phyloP scores from a whole-genome alignment of 2,329 filamentous ascomycete species.

The Didymella arachidicola region DNA sequence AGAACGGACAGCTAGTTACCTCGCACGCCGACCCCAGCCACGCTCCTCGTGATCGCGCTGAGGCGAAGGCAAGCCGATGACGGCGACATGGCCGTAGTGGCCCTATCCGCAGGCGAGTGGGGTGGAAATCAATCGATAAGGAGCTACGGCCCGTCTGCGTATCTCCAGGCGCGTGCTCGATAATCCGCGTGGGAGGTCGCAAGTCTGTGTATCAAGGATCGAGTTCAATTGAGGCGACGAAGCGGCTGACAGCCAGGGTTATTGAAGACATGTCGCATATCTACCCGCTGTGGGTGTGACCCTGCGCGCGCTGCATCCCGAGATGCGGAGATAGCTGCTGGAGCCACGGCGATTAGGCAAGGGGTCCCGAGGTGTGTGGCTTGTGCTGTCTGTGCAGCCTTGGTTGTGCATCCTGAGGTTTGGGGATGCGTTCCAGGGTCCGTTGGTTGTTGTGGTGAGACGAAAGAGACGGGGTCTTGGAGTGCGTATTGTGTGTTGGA shows the following conservation, averaged over 20 bases:
- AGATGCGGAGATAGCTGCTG: conserved; percentile 15
- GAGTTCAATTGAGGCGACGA: not conserved
- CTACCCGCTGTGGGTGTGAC: not conserved
- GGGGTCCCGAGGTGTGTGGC: conserved; percentile 1
- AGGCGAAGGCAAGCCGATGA: conserved; percentile 38
- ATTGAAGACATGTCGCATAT: not conserved
- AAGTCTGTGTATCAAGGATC: not conserved
- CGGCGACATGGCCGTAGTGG: conserved; percentile 38
- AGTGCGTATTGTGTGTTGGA: not conserved
- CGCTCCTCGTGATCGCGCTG: not conserved
- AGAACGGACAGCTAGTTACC: not conserved
- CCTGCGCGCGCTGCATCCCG: conserved; percentile 4
- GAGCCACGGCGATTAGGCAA: conserved; percentile 9
- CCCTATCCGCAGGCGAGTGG: not conserved
- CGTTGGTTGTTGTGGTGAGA: not conserved
- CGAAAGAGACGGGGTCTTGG: not conserved
- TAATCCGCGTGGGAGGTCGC: not conserved
- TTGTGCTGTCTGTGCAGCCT: not conserved
- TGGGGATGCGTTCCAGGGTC: not conserved
- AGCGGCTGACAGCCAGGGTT: not conserved
- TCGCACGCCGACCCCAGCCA: not conserved
- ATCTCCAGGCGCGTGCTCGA: not conserved
- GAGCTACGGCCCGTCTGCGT: conserved; percentile 5
- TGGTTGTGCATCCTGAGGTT: not conserved
- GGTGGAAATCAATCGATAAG: conserved; percentile 1